phyloP scores from a whole-genome alignment of 768 basidiomycete species.

The Hypholoma sublateritium region DNA sequence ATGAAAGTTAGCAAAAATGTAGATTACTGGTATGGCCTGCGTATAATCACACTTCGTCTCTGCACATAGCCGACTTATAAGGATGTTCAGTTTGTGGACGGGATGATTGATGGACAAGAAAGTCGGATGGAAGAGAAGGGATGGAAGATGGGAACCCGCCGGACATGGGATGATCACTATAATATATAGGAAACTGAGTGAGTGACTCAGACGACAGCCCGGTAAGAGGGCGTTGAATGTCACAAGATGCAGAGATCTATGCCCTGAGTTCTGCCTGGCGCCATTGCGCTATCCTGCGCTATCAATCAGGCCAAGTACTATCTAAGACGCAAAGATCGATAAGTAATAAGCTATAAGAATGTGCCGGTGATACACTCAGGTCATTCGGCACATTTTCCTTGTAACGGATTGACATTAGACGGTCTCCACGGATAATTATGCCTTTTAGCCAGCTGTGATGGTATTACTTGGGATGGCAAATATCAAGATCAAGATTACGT shows the following conservation, averaged over 20 bases:
- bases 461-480: background rate
- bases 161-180: constrained; percentile 17
- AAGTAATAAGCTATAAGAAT: constrained; percentile 15
- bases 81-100: background rate
- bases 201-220: constrained; percentile 17
- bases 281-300: constrained; percentile 1
- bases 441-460: constrained; percentile 16
- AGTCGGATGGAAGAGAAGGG: constrained; percentile 13
- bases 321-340: constrained; percentile 14
- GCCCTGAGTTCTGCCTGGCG: constrained; percentile 22
- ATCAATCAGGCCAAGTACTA: constrained; percentile 1
- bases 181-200: constrained; percentile 25
- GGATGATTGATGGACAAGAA: background rate
- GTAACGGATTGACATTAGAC: constrained; percentile 12
- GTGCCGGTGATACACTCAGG: constrained; percentile 12
- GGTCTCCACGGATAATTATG: constrained; percentile 30
- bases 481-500: constrained; percentile 2
- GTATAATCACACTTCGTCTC: constrained; percentile 52
- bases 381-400: background rate
- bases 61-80: constrained; percentile 43
- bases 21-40: background rate
- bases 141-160: constrained; percentile 17
- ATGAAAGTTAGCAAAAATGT: constrained; percentile 6
- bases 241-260: constrained; percentile 31
- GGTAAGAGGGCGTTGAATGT: constrained; percentile 23